Percentiles rank a stretch among this genome's conserved stretches.
Evolutionary conservation across 306 rosid species (phyloP).

Genomic region (Begonia fuchsioides): DNA sequence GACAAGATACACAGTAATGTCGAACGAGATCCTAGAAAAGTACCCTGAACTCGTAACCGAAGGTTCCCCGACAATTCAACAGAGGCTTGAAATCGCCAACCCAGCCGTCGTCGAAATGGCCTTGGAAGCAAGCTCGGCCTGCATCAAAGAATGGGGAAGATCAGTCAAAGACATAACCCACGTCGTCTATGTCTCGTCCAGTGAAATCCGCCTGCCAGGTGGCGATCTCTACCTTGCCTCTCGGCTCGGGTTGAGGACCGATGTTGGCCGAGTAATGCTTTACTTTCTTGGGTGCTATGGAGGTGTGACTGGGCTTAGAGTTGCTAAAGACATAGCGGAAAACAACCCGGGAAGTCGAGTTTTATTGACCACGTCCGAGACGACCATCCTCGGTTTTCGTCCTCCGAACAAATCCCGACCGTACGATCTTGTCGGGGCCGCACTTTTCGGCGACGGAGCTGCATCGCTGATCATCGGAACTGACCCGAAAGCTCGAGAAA

Average conservation of each 20-base stretch:
- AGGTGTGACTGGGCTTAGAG: slow-evolving; percentile 80
- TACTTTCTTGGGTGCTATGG: slow-evolving; percentile 92
- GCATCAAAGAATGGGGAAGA: slow-evolving; percentile 91
- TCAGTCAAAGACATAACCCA: slow-evolving; percentile 64
- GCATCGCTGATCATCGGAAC: slow-evolving; percentile 75
- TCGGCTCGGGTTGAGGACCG: slow-evolving; percentile 51
- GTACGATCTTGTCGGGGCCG: slow-evolving; percentile 94
- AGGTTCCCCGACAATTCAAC: slow-evolving; percentile 71
- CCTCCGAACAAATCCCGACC: slow-evolving; percentile 79
- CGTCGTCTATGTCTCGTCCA: slow-evolving; percentile 74
- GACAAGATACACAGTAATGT: slow-evolving; percentile 96
- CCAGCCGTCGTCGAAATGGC: slow-evolving; percentile 92
- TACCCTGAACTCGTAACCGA: slow-evolving; percentile 79
- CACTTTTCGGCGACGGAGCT: slow-evolving; percentile 90
- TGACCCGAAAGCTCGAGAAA: slow-evolving; percentile 38
- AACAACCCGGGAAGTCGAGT: slow-evolving; percentile 77
- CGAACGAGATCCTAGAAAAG: slow-evolving; percentile 81
- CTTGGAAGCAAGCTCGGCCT: slow-evolving; percentile 52
- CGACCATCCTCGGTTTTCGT: slow-evolving; percentile 81
- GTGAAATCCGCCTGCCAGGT: slow-evolving; percentile 79
- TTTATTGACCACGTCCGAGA: slow-evolving; percentile 62
- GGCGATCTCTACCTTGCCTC: slow-evolving; percentile 80
- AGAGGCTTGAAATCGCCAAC: slow-evolving; percentile 76
- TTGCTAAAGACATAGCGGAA: slow-evolving; percentile 92
- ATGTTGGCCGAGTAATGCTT: slow-evolving; percentile 64